Evolutionary conservation across 2,329 filamentous ascomycete species (phyloP), one percentile per base, ranked within the genome.

Genomic region (Phialophora macrospora): DNA sequence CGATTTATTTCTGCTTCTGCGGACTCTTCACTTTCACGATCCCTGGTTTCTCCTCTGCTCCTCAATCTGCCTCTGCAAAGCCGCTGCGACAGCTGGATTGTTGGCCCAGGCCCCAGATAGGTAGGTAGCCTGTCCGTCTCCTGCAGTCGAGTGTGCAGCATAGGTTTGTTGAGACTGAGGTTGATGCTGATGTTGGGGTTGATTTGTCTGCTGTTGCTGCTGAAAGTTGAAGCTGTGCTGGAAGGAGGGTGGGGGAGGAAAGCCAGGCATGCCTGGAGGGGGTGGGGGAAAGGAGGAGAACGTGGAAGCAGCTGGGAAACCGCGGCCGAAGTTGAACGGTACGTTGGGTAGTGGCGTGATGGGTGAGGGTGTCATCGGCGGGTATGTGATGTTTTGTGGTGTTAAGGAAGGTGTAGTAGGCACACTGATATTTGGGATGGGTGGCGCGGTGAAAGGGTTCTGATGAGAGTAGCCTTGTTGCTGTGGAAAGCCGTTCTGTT

Each of bases 171-270:
- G 52, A 22, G 20, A 26, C 12, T 57, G 32, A 34, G 57, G 51
- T 28, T 57, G 30, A 34, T 64, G 64, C 20, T 62, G 34, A 12
- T 34, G 38, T 28, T 62, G 60, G 17, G 52, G 49, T 28, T 68
- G 62, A 26, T 48, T 34, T 41, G 26, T 17, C 24, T 55, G 48
- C 14, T 51, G 46, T 24, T 79, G 76, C n/a, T 78, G 74, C 56
- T 72, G 74, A 69, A 48, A 74, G 70, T 46, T 71, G 61, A 71
- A 52, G 20, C 28, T 57, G 34, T 26, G 56, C 9, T 22, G 63
- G 14, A 58, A 65, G 17, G 57, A 14, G 0, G 59, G 22, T 12
- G 62, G 55, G 3, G 52, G 54, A 32, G 34, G 17, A n/a, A 64
- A 14, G 24, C 65, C 65, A 4, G 58, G 54, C n/a, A 63, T 59